Conservation (phyloP, 208 protist species). For the Acanthamoeba castellanii region DNA sequence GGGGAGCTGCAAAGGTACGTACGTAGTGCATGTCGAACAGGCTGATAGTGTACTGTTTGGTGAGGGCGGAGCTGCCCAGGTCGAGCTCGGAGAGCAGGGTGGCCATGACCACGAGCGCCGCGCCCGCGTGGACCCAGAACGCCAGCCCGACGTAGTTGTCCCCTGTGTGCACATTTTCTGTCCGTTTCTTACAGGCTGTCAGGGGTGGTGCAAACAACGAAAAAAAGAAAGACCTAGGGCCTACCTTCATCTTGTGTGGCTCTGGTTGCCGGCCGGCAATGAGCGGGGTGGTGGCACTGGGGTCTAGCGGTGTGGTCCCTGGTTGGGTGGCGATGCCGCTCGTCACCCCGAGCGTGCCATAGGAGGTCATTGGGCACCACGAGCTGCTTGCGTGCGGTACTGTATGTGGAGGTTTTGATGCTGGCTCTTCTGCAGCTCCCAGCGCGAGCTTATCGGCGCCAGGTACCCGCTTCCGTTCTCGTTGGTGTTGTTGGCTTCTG, state of each 20-base stretch:
- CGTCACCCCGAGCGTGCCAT: background rate
- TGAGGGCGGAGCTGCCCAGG: slow-evolving; percentile 1
- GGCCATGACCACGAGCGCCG: background rate
- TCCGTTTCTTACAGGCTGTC: background rate
- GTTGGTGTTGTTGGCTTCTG: no score
- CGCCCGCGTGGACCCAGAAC: background rate
- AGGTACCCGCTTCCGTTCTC: no score
- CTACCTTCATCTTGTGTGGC: background rate
- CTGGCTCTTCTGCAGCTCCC: no score
- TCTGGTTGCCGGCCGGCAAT: background rate
- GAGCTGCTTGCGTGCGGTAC: background rate
- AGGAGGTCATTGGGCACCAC: background rate
- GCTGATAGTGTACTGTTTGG: background rate
- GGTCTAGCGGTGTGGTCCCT: background rate
- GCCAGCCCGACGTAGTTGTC: background rate
- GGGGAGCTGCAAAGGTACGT: background rate
- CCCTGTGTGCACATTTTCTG: background rate
- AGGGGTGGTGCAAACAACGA: background rate
- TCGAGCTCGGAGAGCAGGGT: slow-evolving; percentile 28
- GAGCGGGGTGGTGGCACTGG: background rate
- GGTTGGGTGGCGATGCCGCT: background rate
- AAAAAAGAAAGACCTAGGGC: background rate
- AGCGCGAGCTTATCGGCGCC: no score
- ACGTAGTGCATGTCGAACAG: background rate
- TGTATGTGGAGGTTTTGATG: background rate